Percentiles rank a stretch among this genome's conserved stretches.
Conservation (phyloP, 768 basidiomycete genomes). For the Phanerochaete carnosa region DNA sequence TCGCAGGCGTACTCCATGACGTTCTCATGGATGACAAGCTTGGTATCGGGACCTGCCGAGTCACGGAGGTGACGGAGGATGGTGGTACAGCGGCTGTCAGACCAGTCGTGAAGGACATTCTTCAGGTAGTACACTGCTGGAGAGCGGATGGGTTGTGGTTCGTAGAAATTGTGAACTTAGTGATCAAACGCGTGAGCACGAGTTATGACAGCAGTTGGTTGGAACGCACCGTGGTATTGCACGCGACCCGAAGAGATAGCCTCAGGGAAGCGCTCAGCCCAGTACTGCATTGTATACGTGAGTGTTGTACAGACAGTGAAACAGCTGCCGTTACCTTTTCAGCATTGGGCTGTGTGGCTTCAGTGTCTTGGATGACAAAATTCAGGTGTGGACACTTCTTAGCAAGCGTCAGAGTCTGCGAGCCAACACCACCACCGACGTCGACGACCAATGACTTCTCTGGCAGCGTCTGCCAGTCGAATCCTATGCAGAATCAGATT, state of each 20-base stretch:
- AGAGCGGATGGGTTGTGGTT: conserved; percentile 26
- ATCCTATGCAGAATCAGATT: conserved; percentile 8
- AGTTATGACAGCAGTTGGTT: background rate
- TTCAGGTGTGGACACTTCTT: conserved; percentile 14
- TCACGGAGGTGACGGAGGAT: conserved; percentile 25
- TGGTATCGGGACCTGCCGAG: conserved; percentile 21
- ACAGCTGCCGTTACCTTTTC: conserved; percentile 14
- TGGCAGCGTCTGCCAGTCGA: conserved; percentile 17
- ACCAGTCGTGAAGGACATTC: conserved; percentile 31
- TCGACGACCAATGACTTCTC: conserved; percentile 18
- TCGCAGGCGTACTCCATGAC: conserved; percentile 21
- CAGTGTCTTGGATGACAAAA: conserved; percentile 20
- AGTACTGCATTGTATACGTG: background rate
- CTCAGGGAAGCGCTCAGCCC: conserved; percentile 9
- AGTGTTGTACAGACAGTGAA: background rate
- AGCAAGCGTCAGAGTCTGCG: conserved; percentile 12
- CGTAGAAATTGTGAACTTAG: conserved; percentile 24
- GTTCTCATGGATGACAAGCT: conserved; percentile 24
- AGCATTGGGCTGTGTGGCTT: conserved; percentile 24
- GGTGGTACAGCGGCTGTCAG: conserved; percentile 24
- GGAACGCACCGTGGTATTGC: background rate
- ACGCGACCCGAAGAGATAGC: background rate
- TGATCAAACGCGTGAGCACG: background rate
- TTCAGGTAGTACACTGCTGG: conserved; percentile 24
- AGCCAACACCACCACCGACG: conserved; percentile 22